Evolutionary conservation across 2,329 filamentous ascomycete genomes (phyloP), one percentile per base, ranked within the genome.

Genomic region (Rhynchosporium agropyri): DNA sequence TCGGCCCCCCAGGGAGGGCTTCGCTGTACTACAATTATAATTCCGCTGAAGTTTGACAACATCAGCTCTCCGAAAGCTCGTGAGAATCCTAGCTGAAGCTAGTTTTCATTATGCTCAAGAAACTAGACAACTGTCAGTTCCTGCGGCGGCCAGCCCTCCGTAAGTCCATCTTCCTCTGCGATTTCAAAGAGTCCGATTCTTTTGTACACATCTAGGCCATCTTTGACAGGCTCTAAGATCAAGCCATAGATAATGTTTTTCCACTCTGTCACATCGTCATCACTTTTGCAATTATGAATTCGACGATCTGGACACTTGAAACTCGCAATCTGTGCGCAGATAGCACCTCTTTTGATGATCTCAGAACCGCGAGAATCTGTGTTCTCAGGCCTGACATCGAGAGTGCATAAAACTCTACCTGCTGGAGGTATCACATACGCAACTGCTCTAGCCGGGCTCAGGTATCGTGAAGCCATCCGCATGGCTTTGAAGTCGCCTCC

Each of bases 171-270:
- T 36, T 63, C 55, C 15, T 59, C 46, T 3, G 61, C 55, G 3
- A 59, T 59, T 26, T 63, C 61, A 3, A 50, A 55, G 12, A 63
- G 46, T 5, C 61, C 61, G 26, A 63, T 58, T 3, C 61, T 40
- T 13, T 3, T 53, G 20, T 59, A 63, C n/a, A 49, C 61, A 1
- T 54, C 26, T 3, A 7, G 42, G 8, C 15, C 26, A 8, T 26
- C n/a, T 12, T 43, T 48, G 1, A 50, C 45, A 26, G 61, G 55
- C 29, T 59, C 53, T 12, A 63, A 46, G 2, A 63, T 26, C 4
- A 55, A 15, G 10, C 49, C 49, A 20, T 50, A 50, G 26, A 50
- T 15, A 12, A 50, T 29, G 13, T 10, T 29, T 15, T 29, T 29
- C 48, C 48, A 36, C 2, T 50, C 28, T 12, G 26, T 50, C 8